Evolutionary conservation across 768 basidiomycete genomes (phyloP).

Genomic region (Cyclocybe aegerita): DNA sequence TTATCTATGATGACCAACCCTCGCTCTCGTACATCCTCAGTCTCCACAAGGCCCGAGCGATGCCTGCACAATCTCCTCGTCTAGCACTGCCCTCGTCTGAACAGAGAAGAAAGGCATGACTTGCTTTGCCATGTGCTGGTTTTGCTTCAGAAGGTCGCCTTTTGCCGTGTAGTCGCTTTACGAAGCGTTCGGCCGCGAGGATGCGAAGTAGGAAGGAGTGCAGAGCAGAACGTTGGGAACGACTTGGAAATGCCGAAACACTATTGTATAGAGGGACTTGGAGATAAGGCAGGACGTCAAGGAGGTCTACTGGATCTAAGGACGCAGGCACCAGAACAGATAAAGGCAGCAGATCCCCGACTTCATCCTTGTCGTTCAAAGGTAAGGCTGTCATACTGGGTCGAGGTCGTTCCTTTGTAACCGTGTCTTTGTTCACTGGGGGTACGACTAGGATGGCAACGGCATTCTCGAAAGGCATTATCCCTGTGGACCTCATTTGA

Average conservation of each 20-base stretch:
- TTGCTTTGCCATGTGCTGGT: constrained; percentile 35
- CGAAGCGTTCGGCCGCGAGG: constrained; percentile 44
- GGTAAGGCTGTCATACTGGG: constrained; percentile 36
- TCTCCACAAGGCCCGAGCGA: constrained; percentile 79
- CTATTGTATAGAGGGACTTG: constrained; percentile 71
- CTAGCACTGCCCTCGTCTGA: constrained; percentile 48
- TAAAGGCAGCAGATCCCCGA: constrained; percentile 25
- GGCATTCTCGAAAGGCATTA: constrained; percentile 50
- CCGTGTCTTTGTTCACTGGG: constrained; percentile 55
- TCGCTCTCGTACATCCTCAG: constrained; percentile 73
- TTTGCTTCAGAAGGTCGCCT: neutral
- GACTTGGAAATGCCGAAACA: constrained; percentile 59
- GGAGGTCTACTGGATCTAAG: constrained; percentile 7
- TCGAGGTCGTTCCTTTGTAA: constrained; percentile 42
- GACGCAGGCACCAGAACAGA: constrained; percentile 25
- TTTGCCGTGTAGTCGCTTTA: constrained; percentile 15
- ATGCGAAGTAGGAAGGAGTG: constrained; percentile 47
- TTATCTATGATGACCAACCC: constrained; percentile 37
- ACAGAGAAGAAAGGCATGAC: constrained; percentile 69
- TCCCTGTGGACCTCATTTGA: constrained; percentile 41
- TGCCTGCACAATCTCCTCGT: constrained; percentile 59
- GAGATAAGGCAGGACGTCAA: constrained; percentile 22
- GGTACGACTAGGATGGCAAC: constrained; percentile 71
- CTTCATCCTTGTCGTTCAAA: constrained; percentile 19
- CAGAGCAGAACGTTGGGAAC: constrained; percentile 59